Evolutionary conservation across 768 basidiomycete genomes (phyloP), one percentile per base, ranked within the genome.

Genomic region (Termitomyces sp.): DNA sequence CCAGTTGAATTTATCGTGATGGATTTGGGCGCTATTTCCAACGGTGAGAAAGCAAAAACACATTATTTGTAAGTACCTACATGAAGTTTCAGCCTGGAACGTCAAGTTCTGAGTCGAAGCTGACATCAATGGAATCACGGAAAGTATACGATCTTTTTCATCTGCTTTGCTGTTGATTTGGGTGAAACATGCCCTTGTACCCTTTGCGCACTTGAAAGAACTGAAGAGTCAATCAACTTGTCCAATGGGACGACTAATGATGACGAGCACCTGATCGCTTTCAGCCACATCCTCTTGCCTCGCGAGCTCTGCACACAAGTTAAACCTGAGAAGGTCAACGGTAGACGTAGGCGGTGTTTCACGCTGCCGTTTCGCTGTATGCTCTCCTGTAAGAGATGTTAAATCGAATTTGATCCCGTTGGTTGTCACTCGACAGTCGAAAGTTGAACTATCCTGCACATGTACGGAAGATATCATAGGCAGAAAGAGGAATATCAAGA

Each of bases 71-170:
- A 54, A 24, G 32, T 35, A 72, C 70, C 60, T 58, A 78, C 85
- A 66, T 64, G 79, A 76, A 71, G 60, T 71, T 61, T 62, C 71
- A 44, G 49, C 28, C 61, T 48, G 61, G 54, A 68, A 70, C 47
- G 63, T 63, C 28, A 75, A 66, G 20, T 75, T 56, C 32, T 78
- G 63, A 18, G 66, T 66, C 33, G 69, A 66, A 5, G 72, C 66
- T 60, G 77, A 74, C 9, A 85, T 88, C 32, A 94, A 65, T n/a
- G 90, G 85, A 55, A 94, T 83, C n/a, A 92, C 89, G 32, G 83
- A 75, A 28, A 84, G 74, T 64, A 94, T 70, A 52, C 90, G 80
- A 61, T 90, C 86, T 2, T 73, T 55, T 41, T 75, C 69, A 22
- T 74, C 77, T 1, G 67, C 62, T 70, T 88, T 91, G 63, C 73